Base-by-base conservation (phyloP, 2,329 filamentous ascomycete genomes). In the Penicillium sp. region DNA sequence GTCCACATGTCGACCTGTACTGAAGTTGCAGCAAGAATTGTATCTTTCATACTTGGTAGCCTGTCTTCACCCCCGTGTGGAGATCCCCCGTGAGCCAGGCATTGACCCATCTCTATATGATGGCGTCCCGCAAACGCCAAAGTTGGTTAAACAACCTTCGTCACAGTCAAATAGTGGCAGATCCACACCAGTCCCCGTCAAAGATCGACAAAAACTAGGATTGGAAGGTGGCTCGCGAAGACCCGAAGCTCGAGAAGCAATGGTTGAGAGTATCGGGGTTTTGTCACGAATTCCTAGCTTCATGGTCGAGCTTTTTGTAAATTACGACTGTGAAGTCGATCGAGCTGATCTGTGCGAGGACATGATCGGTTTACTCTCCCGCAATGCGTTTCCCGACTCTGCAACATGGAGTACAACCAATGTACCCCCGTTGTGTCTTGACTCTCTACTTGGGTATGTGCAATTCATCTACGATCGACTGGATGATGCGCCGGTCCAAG, bases 351-450 rank as follows among this genome's bases (percentile, higher is more conserved):
- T 98, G 4, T 98, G 92, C 56, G 85, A 95, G 68, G 93, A 98
- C 57, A 84, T 96, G 76, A 80, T 98, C 43, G 90, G 92, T 0
- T 74, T 98, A 22, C 71, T 98, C 11, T 90, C 92, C 13, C 79
- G 92, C 41, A 98, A 95, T 61, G 92, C 92, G 2, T 84, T 98
- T 48, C 93, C 92, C 0, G 92, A 98, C 61, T 95, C 92, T 6
- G 92, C 90, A 4, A 95, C 89, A 4, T 98, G 92, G 92, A 98
- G 93, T 62, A 98, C 92, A 8, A 95, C 90, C 4, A 98, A 94
- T 59, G 93, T 98, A 1, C 92, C 92, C 11, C 92, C 92, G 0
- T 70, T 98, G 2, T 98, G 92, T 55, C 72, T 98, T 14, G 92
- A 98, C 66, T 88, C 92, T 7, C 71, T 98, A 8, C 72, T 98